Evolutionary conservation across 2,329 filamentous ascomycete species (phyloP).

Genomic region (Lachnellula hyalina): DNA sequence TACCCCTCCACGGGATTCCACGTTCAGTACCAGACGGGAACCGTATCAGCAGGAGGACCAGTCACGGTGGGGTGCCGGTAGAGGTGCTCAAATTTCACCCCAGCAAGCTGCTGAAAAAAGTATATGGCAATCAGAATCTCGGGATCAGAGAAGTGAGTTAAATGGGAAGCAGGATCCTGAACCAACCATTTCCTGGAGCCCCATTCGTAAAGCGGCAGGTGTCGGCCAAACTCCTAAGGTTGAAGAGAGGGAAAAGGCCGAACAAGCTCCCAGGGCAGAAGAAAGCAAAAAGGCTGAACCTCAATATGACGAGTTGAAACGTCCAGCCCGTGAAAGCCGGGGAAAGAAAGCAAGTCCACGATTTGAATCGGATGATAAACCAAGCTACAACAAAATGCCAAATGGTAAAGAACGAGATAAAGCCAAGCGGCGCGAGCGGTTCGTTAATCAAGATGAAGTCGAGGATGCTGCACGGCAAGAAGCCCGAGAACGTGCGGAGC

Average conservation of each 20-base stretch:
- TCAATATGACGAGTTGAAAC: background rate
- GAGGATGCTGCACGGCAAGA: slow-evolving; percentile 19
- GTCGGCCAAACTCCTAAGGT: background rate
- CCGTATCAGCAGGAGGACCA: too few relatives aligned
- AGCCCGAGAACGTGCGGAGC: slow-evolving; percentile 35
- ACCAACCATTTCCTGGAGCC: background rate
- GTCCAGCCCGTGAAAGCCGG: background rate
- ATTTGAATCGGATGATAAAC: background rate
- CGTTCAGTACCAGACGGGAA: too few relatives aligned
- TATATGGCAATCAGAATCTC: background rate
- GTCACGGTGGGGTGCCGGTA: too few relatives aligned
- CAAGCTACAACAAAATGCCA: slow-evolving; percentile 13
- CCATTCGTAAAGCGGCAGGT: background rate
- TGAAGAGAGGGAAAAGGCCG: background rate
- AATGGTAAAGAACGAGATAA: slow-evolving; percentile 28
- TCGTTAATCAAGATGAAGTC: slow-evolving; percentile 28
- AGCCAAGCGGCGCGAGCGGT: slow-evolving; percentile 26
- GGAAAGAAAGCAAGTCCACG: background rate
- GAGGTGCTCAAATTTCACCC: background rate
- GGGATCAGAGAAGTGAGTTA: background rate
- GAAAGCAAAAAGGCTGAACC: background rate
- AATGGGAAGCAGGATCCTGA: background rate
- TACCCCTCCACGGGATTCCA: background rate
- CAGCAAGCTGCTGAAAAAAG: background rate
- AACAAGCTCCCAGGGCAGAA: background rate